phyloP scores from a whole-genome alignment of 1,284 basidiomycete species.

The Malassezia japonica region DNA sequence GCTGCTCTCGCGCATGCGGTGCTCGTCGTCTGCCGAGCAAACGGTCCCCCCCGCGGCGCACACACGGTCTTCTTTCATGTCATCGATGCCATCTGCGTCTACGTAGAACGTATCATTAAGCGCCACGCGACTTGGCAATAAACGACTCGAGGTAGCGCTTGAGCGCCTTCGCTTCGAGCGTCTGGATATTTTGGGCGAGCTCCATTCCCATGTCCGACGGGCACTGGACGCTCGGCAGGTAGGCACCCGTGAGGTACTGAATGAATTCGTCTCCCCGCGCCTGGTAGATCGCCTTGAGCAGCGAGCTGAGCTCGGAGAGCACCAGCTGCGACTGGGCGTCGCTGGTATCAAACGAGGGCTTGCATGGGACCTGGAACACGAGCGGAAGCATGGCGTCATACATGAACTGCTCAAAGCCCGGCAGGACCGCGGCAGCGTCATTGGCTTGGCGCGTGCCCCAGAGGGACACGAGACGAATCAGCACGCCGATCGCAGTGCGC shows the following conservation, averaged over 20 bases:
- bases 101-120: neutral
- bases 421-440: conserved; percentile 51
- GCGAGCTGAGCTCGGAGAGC: conserved; percentile 44
- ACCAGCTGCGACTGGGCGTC: conserved; percentile 59
- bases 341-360: conserved; percentile 71
- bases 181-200: conserved; percentile 51
- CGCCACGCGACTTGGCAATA: conserved; percentile 25
- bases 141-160: conserved; percentile 44
- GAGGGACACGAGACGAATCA: conserved; percentile 60
- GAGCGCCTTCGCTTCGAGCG: conserved; percentile 64
- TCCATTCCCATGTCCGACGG: conserved; percentile 67
- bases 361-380: conserved; percentile 71
- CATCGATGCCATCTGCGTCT: neutral
- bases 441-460: conserved; percentile 57
- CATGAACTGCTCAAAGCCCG: conserved; percentile 85
- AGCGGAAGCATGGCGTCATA: conserved; percentile 78
- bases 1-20: neutral
- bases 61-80: neutral
- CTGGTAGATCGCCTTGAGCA: conserved; percentile 68
- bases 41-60: neutral
- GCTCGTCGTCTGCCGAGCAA: neutral
- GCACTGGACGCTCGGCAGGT: conserved; percentile 80
- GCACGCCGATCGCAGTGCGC: conserved; percentile 70
- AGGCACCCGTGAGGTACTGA: conserved; percentile 67
- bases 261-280: conserved; percentile 74